Percentiles rank a stretch among this genome's conserved stretches.
These are phyloP conservation scores for Uncinocarpus reesii DNA, from an alignment of 2,329 filamentous ascomycete genomes.

Conservation along the genomic window DNA sequence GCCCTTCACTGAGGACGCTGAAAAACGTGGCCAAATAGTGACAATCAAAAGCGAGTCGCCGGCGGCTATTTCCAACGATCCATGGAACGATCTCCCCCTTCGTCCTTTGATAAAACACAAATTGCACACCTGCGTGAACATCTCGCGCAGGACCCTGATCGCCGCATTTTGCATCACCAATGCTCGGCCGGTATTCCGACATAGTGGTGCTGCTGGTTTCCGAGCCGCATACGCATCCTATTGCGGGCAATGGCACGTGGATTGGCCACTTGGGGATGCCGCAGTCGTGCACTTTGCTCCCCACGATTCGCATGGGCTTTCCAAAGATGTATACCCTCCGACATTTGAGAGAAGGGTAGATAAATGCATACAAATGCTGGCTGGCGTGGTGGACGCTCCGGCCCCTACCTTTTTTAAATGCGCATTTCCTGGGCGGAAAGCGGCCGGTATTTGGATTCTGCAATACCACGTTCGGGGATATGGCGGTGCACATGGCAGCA, in stretches of 20 bases:
- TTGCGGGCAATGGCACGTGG: conserved; percentile 7
- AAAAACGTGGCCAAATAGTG: neutral
- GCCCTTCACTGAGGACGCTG: neutral
- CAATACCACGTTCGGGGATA: neutral
- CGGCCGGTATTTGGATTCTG: neutral
- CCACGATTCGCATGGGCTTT: conserved; percentile 3
- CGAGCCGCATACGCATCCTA: conserved; percentile 8
- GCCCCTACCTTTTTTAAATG: conserved; percentile 1
- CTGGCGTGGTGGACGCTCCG: neutral
- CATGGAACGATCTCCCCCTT: conserved; percentile 2
- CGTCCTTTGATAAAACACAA: conserved; percentile 4
- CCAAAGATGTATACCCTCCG: conserved; percentile 1
- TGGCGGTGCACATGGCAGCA: conserved; percentile 7
- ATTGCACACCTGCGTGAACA: neutral
- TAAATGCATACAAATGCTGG: conserved; percentile 6
- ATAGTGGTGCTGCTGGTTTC: conserved; percentile 7
- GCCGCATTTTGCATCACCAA: conserved; percentile 3
- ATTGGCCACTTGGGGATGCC: conserved; percentile 3
- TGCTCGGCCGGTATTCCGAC: conserved; percentile 4
- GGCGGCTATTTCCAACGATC: neutral
- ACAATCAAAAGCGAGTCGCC: neutral
- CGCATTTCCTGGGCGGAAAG: conserved; percentile 1
- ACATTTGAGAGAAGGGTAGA: conserved; percentile 1
- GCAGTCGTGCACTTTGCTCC: conserved; percentile 1
- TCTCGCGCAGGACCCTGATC: conserved; percentile 7